Base-by-base conservation (phyloP, 805 yeast species). In the Priceomyces haplophilus region DNA sequence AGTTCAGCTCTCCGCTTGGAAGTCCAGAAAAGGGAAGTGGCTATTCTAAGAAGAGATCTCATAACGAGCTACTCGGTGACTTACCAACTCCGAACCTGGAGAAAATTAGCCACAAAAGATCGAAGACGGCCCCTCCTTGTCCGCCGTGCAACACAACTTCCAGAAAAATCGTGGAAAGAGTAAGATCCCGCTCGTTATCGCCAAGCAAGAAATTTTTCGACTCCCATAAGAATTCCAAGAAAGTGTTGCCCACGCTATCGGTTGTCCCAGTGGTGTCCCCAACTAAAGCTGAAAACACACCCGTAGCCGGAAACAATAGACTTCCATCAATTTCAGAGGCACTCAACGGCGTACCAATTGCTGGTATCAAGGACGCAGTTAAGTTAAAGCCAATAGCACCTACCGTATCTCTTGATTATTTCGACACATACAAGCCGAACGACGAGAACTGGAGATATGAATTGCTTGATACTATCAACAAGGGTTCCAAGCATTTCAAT, bases 91-190 rank as follows among this genome's bases (percentile, higher is more conserved):
- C 19, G 3, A 17, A 21, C 19, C 38, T 20, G 5, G 18, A 17
- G 4, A 42, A 45, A 45, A 34, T 33, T 49, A 8, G 46, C 47
- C 41, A 33, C 34, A 72, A 73, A 51, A 57, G 73, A 38, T 61
- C 74, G n/a, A 61, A 68, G 52, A 71, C 76, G 7, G 76, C 76
- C 3, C 76, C 77, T 25, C 73, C 76, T 10, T 68, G 73, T 13
- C 67, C 69, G 8, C 71, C 67, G n/a, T 53, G 7, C 43, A 33
- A 5, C 18, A 25, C 15, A 20, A 25, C n/a, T 11, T 25, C 17
- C 17, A 33, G 20, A 33, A 10, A 24, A 4, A 23, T 13, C 17
- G 44, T 32, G 20, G 13, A 18, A 15, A 36, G 37, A 13, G 13
- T 48, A 24, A 55, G 62, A 47, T 48, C 65, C 3, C 51, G 58